A percentile compares a stretch with the other conserved stretches of the same genome.
phyloP scores from a whole-genome alignment of 257 asterid genomes.

The Plectranthus barbatus region DNA sequence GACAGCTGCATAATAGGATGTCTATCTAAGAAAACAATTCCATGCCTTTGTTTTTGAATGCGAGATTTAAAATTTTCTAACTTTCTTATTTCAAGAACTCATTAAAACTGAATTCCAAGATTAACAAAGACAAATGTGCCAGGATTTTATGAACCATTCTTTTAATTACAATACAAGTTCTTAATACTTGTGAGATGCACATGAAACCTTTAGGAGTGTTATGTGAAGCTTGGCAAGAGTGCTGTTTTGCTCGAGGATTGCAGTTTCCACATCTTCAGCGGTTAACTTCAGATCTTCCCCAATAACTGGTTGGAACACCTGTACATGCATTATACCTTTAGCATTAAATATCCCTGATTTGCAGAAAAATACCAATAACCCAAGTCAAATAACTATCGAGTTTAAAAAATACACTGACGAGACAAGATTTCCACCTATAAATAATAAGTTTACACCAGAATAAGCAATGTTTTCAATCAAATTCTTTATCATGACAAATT shows the following conservation, averaged over 20 bases:
- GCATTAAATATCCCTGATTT: not conserved
- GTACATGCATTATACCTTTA: not conserved
- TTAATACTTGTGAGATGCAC: not conserved
- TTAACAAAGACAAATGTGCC: no score
- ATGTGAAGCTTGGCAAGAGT: conserved; percentile 69
- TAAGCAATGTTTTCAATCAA: not conserved
- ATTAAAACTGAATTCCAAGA: not conserved
- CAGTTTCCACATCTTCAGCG: conserved; percentile 84
- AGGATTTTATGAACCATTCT: not conserved
- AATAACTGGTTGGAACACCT: conserved; percentile 75
- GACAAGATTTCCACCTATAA: no score
- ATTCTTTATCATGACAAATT: not conserved
- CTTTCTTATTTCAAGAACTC: not conserved
- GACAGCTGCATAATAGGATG: not conserved
- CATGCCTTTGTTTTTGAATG: not conserved
- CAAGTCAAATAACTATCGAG: not conserved
- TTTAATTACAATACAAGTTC: not conserved
- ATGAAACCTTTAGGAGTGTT: conserved; percentile 59
- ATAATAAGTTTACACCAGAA: not conserved
- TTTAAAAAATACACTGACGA: not conserved
- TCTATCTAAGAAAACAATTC: not conserved
- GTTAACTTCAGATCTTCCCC: conserved; percentile 45
- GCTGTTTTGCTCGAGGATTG: conserved; percentile 56
- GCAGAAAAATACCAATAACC: not conserved
- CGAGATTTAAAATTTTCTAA: not conserved